Conservation (phyloP, 257 asterid genomes). For the Solanum virginianum region DNA sequence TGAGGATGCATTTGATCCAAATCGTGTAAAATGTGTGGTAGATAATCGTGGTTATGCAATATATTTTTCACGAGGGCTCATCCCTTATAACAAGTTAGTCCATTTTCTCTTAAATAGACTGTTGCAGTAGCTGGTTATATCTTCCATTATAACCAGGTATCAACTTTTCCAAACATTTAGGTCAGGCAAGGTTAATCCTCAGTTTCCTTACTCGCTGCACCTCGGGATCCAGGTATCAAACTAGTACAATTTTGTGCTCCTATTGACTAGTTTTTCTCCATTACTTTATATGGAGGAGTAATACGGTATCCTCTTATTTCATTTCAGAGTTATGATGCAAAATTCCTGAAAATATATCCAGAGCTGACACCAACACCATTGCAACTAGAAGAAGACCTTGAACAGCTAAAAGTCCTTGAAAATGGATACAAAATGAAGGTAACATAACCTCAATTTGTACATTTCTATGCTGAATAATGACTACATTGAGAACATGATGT, state of each 20-base stretch:
- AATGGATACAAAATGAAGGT: slow-evolving; percentile 98
- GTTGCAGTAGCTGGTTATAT: neutral
- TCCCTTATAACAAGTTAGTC: slow-evolving; percentile 80
- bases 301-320: neutral
- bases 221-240: slow-evolving; percentile 75
- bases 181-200: slow-evolving; percentile 61
- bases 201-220: slow-evolving; percentile 83
- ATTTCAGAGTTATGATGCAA: slow-evolving; percentile 70
- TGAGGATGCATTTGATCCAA: slow-evolving; percentile 81
- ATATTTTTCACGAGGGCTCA: slow-evolving; percentile 79
- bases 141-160: neutral
- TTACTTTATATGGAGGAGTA: neutral
- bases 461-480: neutral
- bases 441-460: neutral
- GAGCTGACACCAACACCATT: slow-evolving; percentile 76
- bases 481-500: neutral
- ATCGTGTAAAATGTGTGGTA: slow-evolving; percentile 81
- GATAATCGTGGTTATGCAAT: slow-evolving; percentile 79
- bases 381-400: slow-evolving; percentile 96
- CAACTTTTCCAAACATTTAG: slow-evolving; percentile 16
- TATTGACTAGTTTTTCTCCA: neutral
- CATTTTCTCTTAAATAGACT: neutral
- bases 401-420: slow-evolving; percentile 90
- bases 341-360: slow-evolving; percentile 66
- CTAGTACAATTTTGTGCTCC: neutral